Evolutionary conservation across 306 rosid species (phyloP), one percentile per base, ranked within the genome.

Genomic region (Vachellia collinsii): DNA sequence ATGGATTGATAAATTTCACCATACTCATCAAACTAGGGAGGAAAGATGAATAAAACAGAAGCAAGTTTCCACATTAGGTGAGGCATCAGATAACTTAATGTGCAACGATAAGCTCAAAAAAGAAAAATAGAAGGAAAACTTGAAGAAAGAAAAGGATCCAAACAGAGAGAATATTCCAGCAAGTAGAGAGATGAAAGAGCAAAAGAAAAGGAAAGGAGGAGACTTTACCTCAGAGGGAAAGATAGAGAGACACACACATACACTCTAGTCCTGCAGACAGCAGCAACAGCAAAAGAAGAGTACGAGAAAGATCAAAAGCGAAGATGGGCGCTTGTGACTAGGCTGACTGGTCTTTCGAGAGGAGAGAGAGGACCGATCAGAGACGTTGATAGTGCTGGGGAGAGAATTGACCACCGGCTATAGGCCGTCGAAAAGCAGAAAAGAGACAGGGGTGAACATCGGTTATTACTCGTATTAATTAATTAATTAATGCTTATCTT

Each of bases 321-420:
- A 80, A 39, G 41, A 4, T 29, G 68, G n/a, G 68, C 0, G 16
- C 41, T 62, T 2, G 8, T 0, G 37, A 58, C 10, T 16, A 29
- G 38, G 20, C n/a, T 4, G 4, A 3, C 13, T 13, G 41, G 7
- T 11, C 0, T 7, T 6, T 53, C 25, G 3, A 53, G 22, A 19
- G 59, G 23, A 50, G 56, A 50, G 56, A 14, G 44, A 56, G 46
- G 83, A 74, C 53, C 22, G 68, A 79, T 38, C 48, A 0, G 50
- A 76, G 82, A 91, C 88, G 84, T 87, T 58, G 86, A 59, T 44
- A 11, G 77, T 10, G 25, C 2, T 10, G 1, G 16, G 1, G 20
- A 5, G 5, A 29, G 37, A 51, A 5, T 50, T 74, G 3, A 13
- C 17, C 42, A 78, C 82, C 69, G 77, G 81, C 46, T 76, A 73